A percentile compares a stretch with the other conserved stretches of the same genome.
Conservation (phyloP, 345 rosid genomes). For the Lumnitzera racemosa region DNA sequence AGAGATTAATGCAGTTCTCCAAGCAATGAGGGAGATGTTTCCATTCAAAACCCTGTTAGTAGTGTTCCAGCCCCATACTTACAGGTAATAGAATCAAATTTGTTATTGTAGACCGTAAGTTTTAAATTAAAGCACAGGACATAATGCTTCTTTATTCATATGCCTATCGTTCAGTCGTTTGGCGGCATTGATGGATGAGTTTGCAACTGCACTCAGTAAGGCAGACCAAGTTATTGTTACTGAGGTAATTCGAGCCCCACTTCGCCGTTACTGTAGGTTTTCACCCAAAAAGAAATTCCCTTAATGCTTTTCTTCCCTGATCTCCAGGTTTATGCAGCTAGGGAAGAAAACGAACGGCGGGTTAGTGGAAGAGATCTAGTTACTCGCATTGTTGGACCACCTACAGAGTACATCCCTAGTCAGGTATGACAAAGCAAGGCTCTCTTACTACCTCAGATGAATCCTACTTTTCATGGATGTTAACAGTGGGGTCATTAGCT, state of each 20-base stretch:
- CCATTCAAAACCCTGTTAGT: constrained; percentile 15
- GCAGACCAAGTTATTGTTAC: constrained; percentile 24
- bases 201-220: constrained; percentile 13
- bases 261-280: neutral
- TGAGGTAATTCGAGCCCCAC: constrained; percentile 9
- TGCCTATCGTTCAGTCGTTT: constrained; percentile 16
- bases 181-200: constrained; percentile 15
- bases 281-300: neutral
- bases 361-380: constrained; percentile 29
- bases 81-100: constrained; percentile 7
- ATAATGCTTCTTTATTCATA: neutral
- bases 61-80: constrained; percentile 26
- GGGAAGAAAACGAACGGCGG: constrained; percentile 18
- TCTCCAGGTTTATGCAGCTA: constrained; percentile 25
- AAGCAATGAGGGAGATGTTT: constrained; percentile 23
- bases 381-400: constrained; percentile 12
- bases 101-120: neutral
- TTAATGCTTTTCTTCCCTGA: constrained; percentile 2
- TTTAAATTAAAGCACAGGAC: neutral
- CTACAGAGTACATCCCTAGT: constrained; percentile 21
- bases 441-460: too few species aligned
- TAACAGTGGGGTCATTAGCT: too few species aligned
- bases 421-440: constrained; percentile 13
- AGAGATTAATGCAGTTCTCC: constrained; percentile 24
- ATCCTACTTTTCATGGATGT: too few species aligned